phyloP scores from a whole-genome alignment of 371 early-diverging fungal species.

The Apophysomyces trapeziformis region DNA sequence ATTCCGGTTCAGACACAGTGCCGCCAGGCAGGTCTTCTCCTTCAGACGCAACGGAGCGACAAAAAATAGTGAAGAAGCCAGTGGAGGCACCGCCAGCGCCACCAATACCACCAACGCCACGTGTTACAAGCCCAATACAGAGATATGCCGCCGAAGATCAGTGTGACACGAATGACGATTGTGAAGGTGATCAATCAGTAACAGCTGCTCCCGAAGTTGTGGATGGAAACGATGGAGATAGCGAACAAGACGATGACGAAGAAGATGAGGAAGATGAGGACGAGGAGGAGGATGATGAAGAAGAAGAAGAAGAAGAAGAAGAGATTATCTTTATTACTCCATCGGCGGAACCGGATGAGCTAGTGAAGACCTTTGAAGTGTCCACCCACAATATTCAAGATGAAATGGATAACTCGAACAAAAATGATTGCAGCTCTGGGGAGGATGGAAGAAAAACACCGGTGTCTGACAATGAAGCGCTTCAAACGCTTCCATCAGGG shows the following conservation, averaged over 20 bases:
- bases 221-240: slow-evolving; percentile 20
- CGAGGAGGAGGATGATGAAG: slow-evolving; percentile 31
- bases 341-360: slow-evolving; percentile 38
- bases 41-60: not conserved
- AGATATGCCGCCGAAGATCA: slow-evolving; percentile 11
- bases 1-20: not conserved
- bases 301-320: slow-evolving; percentile 42
- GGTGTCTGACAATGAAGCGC: slow-evolving; percentile 34
- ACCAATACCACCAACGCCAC: slow-evolving; percentile 9
- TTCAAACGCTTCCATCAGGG: slow-evolving; percentile 6
- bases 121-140: slow-evolving; percentile 14
- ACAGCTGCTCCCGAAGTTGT: not conserved
- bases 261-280: slow-evolving; percentile 38
- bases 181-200: slow-evolving; percentile 19
- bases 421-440: not conserved
- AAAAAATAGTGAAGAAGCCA: slow-evolving; percentile 5
- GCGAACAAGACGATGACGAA: not conserved
- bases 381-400: slow-evolving; percentile 19
- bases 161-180: slow-evolving; percentile 21
- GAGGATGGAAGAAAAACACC: slow-evolving; percentile 35
- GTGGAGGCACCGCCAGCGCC: not conserved
- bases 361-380: slow-evolving; percentile 38
- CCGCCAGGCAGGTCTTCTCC: slow-evolving; percentile 6
- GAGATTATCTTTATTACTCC: slow-evolving; percentile 41
- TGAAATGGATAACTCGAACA: not conserved